Evolutionary conservation across 192 early-diverging fungal species (phyloP).

Genomic region (Spinellus fusiger): DNA sequence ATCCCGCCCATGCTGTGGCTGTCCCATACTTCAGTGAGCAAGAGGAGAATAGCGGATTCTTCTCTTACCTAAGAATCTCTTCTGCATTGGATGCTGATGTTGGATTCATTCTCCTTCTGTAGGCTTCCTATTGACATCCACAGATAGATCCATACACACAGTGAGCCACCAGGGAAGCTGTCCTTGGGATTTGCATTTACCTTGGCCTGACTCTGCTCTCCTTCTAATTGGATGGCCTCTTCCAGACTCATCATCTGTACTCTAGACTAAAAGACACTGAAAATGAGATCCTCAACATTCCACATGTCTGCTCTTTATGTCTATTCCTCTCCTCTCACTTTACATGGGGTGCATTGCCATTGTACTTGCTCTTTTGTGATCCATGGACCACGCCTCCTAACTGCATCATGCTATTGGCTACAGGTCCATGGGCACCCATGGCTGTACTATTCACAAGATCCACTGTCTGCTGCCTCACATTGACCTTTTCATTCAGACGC

Average conservation of each 20-base stretch:
- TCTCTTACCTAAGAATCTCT: constrained; percentile 2
- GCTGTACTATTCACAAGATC: constrained; percentile 1
- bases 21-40: not conserved
- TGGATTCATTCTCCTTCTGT: constrained; percentile 2
- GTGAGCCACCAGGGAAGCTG: not conserved
- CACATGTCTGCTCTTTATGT: not conserved
- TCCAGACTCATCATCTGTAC: constrained; percentile 8
- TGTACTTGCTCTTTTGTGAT: too few relatives aligned
- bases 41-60: not conserved
- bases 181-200: not conserved
- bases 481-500: not conserved
- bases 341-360: too few relatives aligned
- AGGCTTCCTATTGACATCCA: constrained; percentile 8
- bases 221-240: constrained; percentile 8
- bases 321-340: not conserved
- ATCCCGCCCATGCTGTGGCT: not conserved
- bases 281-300: not conserved
- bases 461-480: constrained; percentile 3
- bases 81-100: not conserved
- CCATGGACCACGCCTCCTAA: too few relatives aligned
- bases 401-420: not conserved
- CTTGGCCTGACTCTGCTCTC: not conserved
- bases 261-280: not conserved
- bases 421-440: not conserved
- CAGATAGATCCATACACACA: too few relatives aligned